These are phyloP conservation scores for Cladosporium sp. DNA, from an alignment of 2,329 filamentous ascomycete species.

Conservation along the genomic window DNA sequence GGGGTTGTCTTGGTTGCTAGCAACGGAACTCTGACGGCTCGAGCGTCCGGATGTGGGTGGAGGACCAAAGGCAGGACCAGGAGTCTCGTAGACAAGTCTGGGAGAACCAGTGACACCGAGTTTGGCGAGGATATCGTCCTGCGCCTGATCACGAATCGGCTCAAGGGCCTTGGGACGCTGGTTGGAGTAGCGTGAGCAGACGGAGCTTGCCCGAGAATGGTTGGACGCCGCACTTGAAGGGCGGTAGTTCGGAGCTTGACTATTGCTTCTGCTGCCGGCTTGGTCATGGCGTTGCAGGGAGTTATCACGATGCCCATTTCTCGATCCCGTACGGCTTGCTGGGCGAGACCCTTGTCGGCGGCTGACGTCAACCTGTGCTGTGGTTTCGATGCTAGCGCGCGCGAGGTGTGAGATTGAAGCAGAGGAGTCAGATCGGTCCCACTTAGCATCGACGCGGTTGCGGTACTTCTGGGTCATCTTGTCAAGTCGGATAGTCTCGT, in stretches of 20 bases:
- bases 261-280: constrained; percentile 1
- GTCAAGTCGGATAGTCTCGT: constrained; percentile 45
- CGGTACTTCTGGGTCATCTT: constrained; percentile 37
- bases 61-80: constrained; percentile 41
- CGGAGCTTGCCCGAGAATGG: constrained; percentile 34
- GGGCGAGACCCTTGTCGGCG: constrained; percentile 4
- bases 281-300: constrained; percentile 14
- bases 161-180: constrained; percentile 32
- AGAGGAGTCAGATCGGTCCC: constrained; percentile 22
- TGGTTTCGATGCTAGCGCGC: constrained; percentile 13
- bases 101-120: constrained; percentile 43
- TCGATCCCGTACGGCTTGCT: constrained; percentile 12
- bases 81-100: constrained; percentile 41
- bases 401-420: constrained; percentile 13
- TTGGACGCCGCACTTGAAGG: constrained; percentile 19
- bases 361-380: background rate
- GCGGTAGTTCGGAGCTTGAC: constrained; percentile 17
- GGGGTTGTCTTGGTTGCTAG: constrained; percentile 7
- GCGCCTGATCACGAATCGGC: constrained; percentile 32
- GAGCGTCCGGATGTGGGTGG: constrained; percentile 27
- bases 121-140: constrained; percentile 41
- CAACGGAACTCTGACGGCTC: constrained; percentile 22
- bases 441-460: constrained; percentile 28
- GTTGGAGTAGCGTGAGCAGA: constrained; percentile 31
- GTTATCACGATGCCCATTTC: constrained; percentile 23